phyloP scores from a whole-genome alignment of 352 stramenopile genomes.

The Blastocystis sp. region DNA sequence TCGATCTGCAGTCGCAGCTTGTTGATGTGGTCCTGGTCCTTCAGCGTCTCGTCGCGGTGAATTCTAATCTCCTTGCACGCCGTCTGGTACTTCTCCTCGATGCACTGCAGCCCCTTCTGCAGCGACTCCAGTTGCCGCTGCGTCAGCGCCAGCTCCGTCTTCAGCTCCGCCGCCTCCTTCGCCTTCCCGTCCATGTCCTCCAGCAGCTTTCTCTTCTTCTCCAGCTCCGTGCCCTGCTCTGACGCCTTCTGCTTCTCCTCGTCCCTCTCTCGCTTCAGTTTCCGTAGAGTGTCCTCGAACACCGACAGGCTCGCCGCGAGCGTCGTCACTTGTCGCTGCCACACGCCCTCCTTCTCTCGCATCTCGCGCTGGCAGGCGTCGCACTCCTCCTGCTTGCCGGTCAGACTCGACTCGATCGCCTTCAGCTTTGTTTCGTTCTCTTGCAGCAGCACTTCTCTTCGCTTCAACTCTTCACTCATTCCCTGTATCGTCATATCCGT shows the following conservation, averaged over 20 bases:
- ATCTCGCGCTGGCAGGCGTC: background rate
- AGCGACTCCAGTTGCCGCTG: background rate
- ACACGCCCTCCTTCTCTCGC: constrained; percentile 10
- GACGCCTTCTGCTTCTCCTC: background rate
- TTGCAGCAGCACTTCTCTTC: background rate
- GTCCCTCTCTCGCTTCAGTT: background rate
- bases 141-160: background rate
- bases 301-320: background rate
- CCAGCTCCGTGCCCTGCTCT: background rate
- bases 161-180: background rate
- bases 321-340: background rate
- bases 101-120: background rate
- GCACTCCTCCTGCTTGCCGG: background rate
- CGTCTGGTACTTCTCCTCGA: constrained; percentile 49
- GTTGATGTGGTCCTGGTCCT: background rate
- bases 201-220: background rate
- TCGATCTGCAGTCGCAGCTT: constrained; percentile 46
- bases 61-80: background rate
- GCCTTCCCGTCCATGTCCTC: background rate
- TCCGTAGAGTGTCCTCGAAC: background rate
- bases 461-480: constrained; percentile 28
- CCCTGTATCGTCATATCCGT: background rate
- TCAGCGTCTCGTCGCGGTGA: background rate
- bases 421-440: background rate
- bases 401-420: background rate